Evolutionary conservation across 108 stramenopile species (phyloP).

Genomic region (Fragilariopsis cylindrus): DNA sequence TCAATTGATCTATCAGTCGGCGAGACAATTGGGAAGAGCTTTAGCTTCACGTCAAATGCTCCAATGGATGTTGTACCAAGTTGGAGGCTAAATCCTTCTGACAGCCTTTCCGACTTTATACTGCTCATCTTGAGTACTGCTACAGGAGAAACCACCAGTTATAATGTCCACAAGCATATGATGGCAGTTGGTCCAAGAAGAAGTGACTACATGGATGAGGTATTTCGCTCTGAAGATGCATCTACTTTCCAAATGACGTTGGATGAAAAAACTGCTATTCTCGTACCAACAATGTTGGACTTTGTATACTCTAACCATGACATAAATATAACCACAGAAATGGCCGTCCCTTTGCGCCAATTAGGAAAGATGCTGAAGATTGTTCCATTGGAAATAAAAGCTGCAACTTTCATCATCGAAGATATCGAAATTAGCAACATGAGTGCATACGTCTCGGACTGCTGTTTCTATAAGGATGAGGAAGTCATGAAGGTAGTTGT

Average conservation of each 20-base stretch:
- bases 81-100: slow-evolving; percentile 41
- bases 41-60: neutral
- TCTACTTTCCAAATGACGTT: slow-evolving; percentile 12
- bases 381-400: slow-evolving; percentile 1
- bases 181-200: slow-evolving; percentile 42
- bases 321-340: slow-evolving; percentile 24
- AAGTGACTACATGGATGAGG: slow-evolving; percentile 26
- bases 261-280: slow-evolving; percentile 15
- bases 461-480: slow-evolving; percentile 15
- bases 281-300: slow-evolving; percentile 28
- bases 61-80: slow-evolving; percentile 15
- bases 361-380: slow-evolving; percentile 32
- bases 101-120: slow-evolving; percentile 38
- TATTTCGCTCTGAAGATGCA: slow-evolving; percentile 18
- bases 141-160: slow-evolving; percentile 1
- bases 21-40: neutral
- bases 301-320: slow-evolving; percentile 28
- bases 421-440: slow-evolving; percentile 34
- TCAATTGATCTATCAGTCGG: slow-evolving; percentile 9
- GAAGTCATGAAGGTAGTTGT: slow-evolving; percentile 18
- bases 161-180: slow-evolving; percentile 47
- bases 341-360: slow-evolving; percentile 29
- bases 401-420: slow-evolving; percentile 29
- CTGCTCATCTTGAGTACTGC: slow-evolving; percentile 1
- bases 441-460: slow-evolving; percentile 26